A percentile compares a stretch with the other conserved stretches of the same genome.
Conservation (phyloP, 495 filamentous ascomycete species). For the Talaromyces trachyspermus region DNA sequence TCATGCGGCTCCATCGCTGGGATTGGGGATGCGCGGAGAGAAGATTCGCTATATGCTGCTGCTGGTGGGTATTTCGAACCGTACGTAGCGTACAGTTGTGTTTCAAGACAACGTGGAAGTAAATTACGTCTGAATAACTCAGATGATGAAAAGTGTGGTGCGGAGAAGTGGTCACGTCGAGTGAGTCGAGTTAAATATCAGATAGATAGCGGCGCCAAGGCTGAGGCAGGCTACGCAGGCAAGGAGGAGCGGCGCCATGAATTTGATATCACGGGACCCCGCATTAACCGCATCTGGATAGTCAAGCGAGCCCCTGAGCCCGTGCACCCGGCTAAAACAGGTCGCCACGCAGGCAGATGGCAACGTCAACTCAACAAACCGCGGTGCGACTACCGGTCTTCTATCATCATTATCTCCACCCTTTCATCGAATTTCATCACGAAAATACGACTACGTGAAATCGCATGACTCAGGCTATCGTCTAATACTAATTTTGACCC, state of each 20-base stretch:
- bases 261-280: constrained; percentile 44
- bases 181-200: too few relatives aligned
- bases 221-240: neutral
- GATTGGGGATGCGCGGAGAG: neutral
- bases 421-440: constrained; percentile 41
- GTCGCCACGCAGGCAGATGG: constrained; percentile 34
- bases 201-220: neutral
- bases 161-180: too few relatives aligned
- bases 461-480: constrained; percentile 46
- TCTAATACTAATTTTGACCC: constrained; percentile 35
- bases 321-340: constrained; percentile 42
- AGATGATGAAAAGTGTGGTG: too few relatives aligned
- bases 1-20: constrained; percentile 29
- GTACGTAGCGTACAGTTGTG: too few relatives aligned
- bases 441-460: constrained; percentile 48
- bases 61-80: too few relatives aligned
- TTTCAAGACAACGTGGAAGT: too few relatives aligned
- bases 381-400: constrained; percentile 35
- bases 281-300: constrained; percentile 37
- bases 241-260: constrained; percentile 4
- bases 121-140: too few relatives aligned
- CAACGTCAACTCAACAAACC: constrained; percentile 62
- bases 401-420: constrained; percentile 51
- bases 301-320: constrained; percentile 45
- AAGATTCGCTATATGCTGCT: too few relatives aligned